phyloP scores from a whole-genome alignment of 495 filamentous ascomycete genomes.

The Penicillium ucsense region DNA sequence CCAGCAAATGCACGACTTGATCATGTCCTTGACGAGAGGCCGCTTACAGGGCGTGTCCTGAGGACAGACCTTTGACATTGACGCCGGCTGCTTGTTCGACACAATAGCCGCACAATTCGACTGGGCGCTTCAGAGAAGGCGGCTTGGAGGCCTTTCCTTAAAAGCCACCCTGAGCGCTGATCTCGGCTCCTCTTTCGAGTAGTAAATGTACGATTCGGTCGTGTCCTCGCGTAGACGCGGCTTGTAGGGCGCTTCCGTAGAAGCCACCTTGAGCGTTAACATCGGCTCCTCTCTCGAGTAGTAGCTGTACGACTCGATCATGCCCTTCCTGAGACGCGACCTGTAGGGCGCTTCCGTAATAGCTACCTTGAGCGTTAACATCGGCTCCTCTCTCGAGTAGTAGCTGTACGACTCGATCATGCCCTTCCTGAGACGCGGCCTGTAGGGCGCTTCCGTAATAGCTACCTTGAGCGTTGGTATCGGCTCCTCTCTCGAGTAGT shows the following conservation, averaged over 20 bases:
- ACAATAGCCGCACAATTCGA: neutral
- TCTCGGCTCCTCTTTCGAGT: neutral
- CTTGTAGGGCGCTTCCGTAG: slow-evolving; percentile 11
- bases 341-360: slow-evolving; percentile 11
- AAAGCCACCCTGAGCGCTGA: neutral
- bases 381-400: slow-evolving; percentile 1
- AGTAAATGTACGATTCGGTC: neutral
- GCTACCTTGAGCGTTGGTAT: slow-evolving; percentile 1
- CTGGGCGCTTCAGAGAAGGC: neutral
- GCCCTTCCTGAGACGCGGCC: slow-evolving; percentile 4
- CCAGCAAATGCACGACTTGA: neutral
- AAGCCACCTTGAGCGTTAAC: neutral
- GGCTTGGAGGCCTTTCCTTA: neutral
- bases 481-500: neutral
- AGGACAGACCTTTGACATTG: neutral
- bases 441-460: slow-evolving; percentile 10
- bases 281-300: neutral
- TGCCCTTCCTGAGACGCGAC: slow-evolving; percentile 5
- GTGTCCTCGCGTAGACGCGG: slow-evolving; percentile 9
- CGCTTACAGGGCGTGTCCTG: neutral
- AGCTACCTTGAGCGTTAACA: neutral
- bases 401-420: slow-evolving; percentile 1
- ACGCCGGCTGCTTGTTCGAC: neutral
- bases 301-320: neutral
- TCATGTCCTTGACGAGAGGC: neutral